Evolutionary conservation across 1,139 yeast genomes (phyloP).

Genomic region (Nadsonia starkeyi-henricii): DNA sequence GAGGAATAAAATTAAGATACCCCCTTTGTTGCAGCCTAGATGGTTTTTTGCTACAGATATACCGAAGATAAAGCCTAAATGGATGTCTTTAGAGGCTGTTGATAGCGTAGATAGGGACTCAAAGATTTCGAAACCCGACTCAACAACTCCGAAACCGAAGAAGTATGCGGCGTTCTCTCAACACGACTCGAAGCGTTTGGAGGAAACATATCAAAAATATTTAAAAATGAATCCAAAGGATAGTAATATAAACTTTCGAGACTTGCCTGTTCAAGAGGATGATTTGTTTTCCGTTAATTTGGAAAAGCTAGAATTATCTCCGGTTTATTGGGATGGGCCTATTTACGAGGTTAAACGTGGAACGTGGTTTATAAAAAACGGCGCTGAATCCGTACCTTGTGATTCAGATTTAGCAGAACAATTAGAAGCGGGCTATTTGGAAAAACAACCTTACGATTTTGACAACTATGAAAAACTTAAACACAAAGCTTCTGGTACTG

Average conservation of each 20-base stretch:
- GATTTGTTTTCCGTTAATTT: slow-evolving; percentile 61
- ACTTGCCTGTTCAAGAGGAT: slow-evolving; percentile 67
- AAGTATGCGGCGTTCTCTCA: slow-evolving; percentile 60
- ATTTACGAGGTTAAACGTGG: slow-evolving; percentile 74
- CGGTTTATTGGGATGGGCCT: slow-evolving; percentile 88
- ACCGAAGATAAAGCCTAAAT: slow-evolving; percentile 54
- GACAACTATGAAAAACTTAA: slow-evolving; percentile 1
- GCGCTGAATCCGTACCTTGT: slow-evolving; percentile 37
- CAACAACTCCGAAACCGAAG: slow-evolving; percentile 28
- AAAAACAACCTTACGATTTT: slow-evolving; percentile 14
- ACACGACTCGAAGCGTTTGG: slow-evolving; percentile 49
- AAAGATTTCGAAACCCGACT: slow-evolving; percentile 14
- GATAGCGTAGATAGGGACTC: too few relatives aligned
- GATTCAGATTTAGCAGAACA: slow-evolving; percentile 36
- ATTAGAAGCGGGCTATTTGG: slow-evolving; percentile 44
- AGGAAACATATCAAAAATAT: slow-evolving; percentile 29
- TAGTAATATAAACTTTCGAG: slow-evolving; percentile 4
- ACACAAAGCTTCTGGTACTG: neutral
- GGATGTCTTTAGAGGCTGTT: slow-evolving; percentile 1
- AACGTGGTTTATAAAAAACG: slow-evolving; percentile 58
- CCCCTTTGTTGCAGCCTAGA: slow-evolving; percentile 8
- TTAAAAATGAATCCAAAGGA: slow-evolving; percentile 1
- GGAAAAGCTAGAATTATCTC: slow-evolving; percentile 36
- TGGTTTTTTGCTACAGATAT: slow-evolving; percentile 83
- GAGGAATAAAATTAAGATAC: neutral